Evolutionary conservation across 768 basidiomycete species (phyloP).

Genomic region (Hemileccinum impolitum): DNA sequence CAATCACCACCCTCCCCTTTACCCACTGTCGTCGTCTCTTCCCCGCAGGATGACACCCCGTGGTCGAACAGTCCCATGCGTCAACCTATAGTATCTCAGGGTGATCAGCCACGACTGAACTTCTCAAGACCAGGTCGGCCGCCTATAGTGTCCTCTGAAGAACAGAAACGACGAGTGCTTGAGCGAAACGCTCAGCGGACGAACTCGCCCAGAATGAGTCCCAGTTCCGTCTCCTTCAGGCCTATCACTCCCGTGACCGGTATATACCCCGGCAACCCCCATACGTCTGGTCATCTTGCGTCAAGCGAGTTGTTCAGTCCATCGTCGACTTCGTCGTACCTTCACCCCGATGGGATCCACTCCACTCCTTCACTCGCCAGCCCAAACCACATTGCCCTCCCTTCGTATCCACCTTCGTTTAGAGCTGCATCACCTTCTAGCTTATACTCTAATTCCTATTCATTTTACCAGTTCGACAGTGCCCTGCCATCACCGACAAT

Average conservation of each 20-base stretch:
- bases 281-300: not conserved
- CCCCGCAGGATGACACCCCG: conserved; percentile 30
- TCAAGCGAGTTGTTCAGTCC: not conserved
- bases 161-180: conserved; percentile 44
- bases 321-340: conserved; percentile 6
- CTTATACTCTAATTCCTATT: conserved; percentile 58
- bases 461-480: conserved; percentile 59
- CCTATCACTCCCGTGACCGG: conserved; percentile 26
- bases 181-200: conserved; percentile 54
- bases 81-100: conserved; percentile 38
- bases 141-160: conserved; percentile 36
- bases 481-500: conserved; percentile 42
- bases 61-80: conserved; percentile 29
- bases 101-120: conserved; percentile 41
- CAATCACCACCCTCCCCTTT: conserved; percentile 27
- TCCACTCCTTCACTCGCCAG: no score
- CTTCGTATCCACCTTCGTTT: conserved; percentile 35
- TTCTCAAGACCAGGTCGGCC: conserved; percentile 64
- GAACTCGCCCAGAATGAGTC: conserved; percentile 28
- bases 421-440: conserved; percentile 38
- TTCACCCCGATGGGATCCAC: conserved; percentile 16
- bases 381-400: conserved; percentile 14
- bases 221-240: conserved; percentile 2
- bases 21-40: conserved; percentile 57
- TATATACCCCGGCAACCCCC: conserved; percentile 5